Evolutionary conservation across 2,329 filamentous ascomycete genomes (phyloP).

Genomic region (Daldinia eschscholtzii): DNA sequence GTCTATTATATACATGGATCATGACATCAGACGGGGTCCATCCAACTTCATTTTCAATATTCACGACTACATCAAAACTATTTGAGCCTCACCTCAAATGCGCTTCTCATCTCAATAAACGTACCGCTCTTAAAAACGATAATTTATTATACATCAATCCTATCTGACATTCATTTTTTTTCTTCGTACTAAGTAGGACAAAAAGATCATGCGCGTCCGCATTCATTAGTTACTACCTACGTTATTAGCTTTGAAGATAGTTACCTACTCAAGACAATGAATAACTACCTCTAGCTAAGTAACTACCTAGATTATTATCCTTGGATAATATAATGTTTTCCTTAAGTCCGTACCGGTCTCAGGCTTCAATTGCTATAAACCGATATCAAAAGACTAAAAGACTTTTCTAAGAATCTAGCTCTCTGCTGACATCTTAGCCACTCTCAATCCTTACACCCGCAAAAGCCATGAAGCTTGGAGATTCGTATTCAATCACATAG

Average conservation of each 20-base stretch:
- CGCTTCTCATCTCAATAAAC: not conserved
- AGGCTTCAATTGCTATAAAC: not conserved
- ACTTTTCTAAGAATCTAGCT: not conserved
- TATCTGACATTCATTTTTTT: not conserved
- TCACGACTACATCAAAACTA: not conserved
- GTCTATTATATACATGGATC: not conserved
- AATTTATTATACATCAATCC: too few relatives aligned
- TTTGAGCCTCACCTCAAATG: not conserved
- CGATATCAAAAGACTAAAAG: not conserved
- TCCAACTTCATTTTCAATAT: not conserved
- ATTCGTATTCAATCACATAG: not conserved
- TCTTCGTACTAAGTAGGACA: not conserved
- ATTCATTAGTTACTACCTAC: not conserved
- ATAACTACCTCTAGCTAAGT: too few relatives aligned
- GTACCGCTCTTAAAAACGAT: too few relatives aligned
- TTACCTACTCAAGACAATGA: not conserved
- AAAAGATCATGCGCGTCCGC: not conserved
- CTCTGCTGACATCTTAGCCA: not conserved
- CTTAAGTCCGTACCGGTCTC: not conserved
- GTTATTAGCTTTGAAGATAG: not conserved
- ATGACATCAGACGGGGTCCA: slow-evolving; percentile 6
- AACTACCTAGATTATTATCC: too few relatives aligned
- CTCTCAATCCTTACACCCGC: not conserved
- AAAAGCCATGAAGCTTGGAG: not conserved
- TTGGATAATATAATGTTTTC: not conserved